Evolutionary conservation across 495 filamentous ascomycete genomes (phyloP), one percentile per base, ranked within the genome.

Genomic region (Bacidia rubella): DNA sequence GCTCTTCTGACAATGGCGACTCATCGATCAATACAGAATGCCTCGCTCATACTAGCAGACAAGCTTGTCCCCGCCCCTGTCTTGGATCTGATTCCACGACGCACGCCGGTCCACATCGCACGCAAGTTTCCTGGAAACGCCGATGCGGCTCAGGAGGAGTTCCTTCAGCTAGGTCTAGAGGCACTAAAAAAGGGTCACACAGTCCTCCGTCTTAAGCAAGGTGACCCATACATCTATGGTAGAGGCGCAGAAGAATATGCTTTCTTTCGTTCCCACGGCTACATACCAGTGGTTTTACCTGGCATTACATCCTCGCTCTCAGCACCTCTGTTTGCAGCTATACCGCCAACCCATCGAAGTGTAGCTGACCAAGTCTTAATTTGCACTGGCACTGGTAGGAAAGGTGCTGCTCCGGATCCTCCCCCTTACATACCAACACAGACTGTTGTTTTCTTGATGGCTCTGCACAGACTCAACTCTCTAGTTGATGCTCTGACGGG

Each of bases 81-180:
- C 5, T 69, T 98, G 11, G 84, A 87, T 51, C 78, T 97, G 11
- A 85, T 96, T 54, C 93, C 92, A 23, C 86, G 93, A 17, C 77
- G 92, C 38, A 90, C 90, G 17, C 81, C 84, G 22, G 82, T 98
- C 15, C 79, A 87, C 59, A 97, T 97, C 60, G 92, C 92, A 7
- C 84, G 89, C 56, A 98, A 98, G 66, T 98, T 97, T 64, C 92
- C 92, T 10, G 92, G 92, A 11, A 97, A 97, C 59, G 92, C 92
- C 32, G 92, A 98, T 56, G 79, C 78, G 35, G 92, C 92, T 0
- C 93, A 98, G 64, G 82, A 86, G 54, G 92, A 98, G 65, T 79
- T 98, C 15, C 77, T 95, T n/a, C 69, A 75, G 29, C 73, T 87
- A 60, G 92, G 87, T 0, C 71, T 95, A 15, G 76, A 76, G 12